Evolutionary conservation across 1,139 yeast genomes (phyloP), one percentile per base, ranked within the genome.

Genomic region (Meyerozyma guilliermondii): DNA sequence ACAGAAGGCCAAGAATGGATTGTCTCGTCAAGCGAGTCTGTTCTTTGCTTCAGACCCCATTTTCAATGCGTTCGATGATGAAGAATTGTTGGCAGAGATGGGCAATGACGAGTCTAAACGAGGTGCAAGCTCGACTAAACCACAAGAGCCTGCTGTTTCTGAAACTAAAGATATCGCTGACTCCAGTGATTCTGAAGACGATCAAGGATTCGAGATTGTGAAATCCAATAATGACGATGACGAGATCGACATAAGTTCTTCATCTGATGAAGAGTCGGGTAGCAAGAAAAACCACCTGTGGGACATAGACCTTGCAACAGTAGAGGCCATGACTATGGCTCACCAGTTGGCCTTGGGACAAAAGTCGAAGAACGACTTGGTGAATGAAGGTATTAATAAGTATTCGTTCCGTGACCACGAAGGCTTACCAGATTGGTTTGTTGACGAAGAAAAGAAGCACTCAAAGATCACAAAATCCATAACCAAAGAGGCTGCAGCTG

Each of bases 301-400:
- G 48, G 83, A 78, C 47, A 80, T 88, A 38, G 96, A 88, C 49
- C 71, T 91, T 49, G 95, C 94, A 20, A 89, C 97, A 2, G 95
- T 87, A 1, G 95, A 89, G 62, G 97, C 97, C 5, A 94, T 94
- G 98, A 92, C 98, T 0, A 71, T 92, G 56, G 98, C 98, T 0
- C 99, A 94, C 60, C 91, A 92, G 64, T 75, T 94, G 39, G 98
- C 98, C 0, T 66, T 88, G 28, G 96, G 97, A 3, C 89, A 87
- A 55, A 86, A 75, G 68, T 79, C 82, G 42, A 89, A 84, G 62
- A 83, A 87, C 54, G 95, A 91, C 54, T 71, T 92, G 47, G 71
- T 87, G 20, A 91, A 89, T 55, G 98, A 92, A 55, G 96, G 97
- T 29, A 87, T 86, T 63, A 88, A 92, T 63, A 80, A 88, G 62